Percentiles rank a stretch among this genome's conserved stretches.
Conservation (phyloP, 306 rosid genomes). For the Casuarina glauca region DNA sequence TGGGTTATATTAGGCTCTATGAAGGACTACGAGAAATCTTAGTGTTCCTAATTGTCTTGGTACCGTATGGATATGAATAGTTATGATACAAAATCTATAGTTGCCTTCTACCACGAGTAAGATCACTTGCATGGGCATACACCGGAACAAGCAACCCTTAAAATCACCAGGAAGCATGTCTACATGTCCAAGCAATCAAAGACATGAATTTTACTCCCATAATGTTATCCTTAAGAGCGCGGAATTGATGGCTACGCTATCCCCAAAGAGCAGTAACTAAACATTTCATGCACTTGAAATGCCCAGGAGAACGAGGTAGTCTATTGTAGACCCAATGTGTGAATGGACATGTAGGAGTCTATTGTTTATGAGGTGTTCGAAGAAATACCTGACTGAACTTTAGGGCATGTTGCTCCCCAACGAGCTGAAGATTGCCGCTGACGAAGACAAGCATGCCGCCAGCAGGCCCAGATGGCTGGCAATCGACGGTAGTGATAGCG, state of each 20-base stretch:
- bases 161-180: neutral
- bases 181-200: neutral
- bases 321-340: neutral
- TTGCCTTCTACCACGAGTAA: neutral
- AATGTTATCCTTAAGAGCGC: neutral
- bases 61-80: neutral
- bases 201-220: neutral
- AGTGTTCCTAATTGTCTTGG: neutral
- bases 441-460: slow-evolving; percentile 65
- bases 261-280: neutral
- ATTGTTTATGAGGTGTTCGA: neutral
- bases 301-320: neutral
- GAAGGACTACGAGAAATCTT: neutral
- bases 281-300: neutral
- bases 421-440: slow-evolving; percentile 56
- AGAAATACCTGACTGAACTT: slow-evolving; percentile 59
- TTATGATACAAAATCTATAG: neutral
- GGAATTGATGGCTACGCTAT: neutral
- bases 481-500: slow-evolving; percentile 52
- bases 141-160: neutral
- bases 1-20: neutral
- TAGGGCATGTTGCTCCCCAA: slow-evolving; percentile 59
- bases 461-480: slow-evolving; percentile 57
- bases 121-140: neutral
- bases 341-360: neutral